These are phyloP conservation scores for Komagataella mondaviorum DNA, from an alignment of 805 yeast species.

Conservation along the genomic window DNA sequence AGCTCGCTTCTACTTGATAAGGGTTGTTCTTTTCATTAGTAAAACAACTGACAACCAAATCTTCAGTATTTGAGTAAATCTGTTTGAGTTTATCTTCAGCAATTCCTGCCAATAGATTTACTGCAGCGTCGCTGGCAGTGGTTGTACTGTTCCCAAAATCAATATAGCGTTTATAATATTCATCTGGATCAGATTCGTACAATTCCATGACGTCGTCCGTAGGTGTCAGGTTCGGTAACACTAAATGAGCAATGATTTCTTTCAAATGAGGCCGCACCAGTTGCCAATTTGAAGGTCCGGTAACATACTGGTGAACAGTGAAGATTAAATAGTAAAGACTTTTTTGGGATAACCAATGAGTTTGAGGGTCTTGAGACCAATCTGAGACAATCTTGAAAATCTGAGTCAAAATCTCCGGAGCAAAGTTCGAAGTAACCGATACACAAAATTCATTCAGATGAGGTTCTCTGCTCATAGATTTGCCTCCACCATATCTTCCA, in stretches of 20 bases:
- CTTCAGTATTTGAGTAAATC: neutral
- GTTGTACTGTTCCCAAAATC: slow-evolving; percentile 11
- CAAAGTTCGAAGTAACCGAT: slow-evolving; percentile 28
- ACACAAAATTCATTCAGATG: slow-evolving; percentile 20
- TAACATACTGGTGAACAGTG: slow-evolving; percentile 50
- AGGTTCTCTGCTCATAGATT: slow-evolving; percentile 1
- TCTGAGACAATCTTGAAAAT: slow-evolving; percentile 48
- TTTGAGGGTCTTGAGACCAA: slow-evolving; percentile 42
- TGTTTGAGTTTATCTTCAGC: neutral
- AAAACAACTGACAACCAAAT: neutral
- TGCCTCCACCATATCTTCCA: slow-evolving; percentile 3
- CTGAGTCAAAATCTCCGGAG: slow-evolving; percentile 56
- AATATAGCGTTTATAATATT: slow-evolving; percentile 49
- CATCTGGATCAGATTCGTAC: slow-evolving; percentile 84
- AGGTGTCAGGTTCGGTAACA: slow-evolving; percentile 72
- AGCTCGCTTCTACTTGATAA: slow-evolving; percentile 56
- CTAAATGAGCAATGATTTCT: slow-evolving; percentile 52
- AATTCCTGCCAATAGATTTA: neutral
- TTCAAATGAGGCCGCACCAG: slow-evolving; percentile 57
- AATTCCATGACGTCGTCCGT: slow-evolving; percentile 56
- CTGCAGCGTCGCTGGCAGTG: slow-evolving; percentile 32
- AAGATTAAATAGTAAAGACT: slow-evolving; percentile 50
- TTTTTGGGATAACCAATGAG: slow-evolving; percentile 52
- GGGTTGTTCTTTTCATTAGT: slow-evolving; percentile 7
- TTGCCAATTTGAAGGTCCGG: slow-evolving; percentile 50